Percentiles rank a stretch among this genome's conserved stretches.
Conservation (phyloP, 192 early-diverging fungal genomes). For the Dimargaris xerosporica region DNA sequence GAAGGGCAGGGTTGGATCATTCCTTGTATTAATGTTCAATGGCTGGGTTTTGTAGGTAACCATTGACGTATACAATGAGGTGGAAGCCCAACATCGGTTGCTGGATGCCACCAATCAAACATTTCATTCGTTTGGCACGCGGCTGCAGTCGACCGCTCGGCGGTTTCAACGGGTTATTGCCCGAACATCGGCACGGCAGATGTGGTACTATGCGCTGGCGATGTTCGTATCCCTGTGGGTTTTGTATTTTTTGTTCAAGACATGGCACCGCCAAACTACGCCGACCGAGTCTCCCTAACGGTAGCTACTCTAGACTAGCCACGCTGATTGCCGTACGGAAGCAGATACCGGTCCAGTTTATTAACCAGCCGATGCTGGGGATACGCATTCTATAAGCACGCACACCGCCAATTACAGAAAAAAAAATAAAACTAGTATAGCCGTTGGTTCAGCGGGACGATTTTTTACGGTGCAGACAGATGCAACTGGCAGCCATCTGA, state of each 20-base stretch:
- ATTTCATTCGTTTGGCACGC: background rate
- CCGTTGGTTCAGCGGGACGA: too few relatives aligned
- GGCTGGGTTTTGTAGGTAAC: background rate
- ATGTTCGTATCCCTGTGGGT: background rate
- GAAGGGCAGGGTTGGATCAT: background rate
- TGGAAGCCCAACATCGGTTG: background rate
- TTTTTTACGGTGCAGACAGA: too few relatives aligned
- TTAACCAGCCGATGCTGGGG: too few relatives aligned
- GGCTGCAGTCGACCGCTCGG: background rate
- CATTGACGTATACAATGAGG: slow-evolving; percentile 8
- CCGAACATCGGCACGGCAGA: background rate
- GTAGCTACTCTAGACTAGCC: too few relatives aligned
- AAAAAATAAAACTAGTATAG: too few relatives aligned
- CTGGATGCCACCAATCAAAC: background rate
- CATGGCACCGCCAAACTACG: too few relatives aligned
- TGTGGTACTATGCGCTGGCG: background rate
- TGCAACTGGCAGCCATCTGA: too few relatives aligned
- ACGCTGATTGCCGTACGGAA: too few relatives aligned
- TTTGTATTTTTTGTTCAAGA: background rate
- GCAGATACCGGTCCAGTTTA: too few relatives aligned
- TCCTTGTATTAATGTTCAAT: background rate
- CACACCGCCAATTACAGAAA: too few relatives aligned
- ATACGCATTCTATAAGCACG: too few relatives aligned
- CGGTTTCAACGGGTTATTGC: slow-evolving; percentile 11
- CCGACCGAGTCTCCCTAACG: too few relatives aligned